Base-by-base conservation (phyloP, 805 yeast genomes). In the Wickerhamomyces sydowiorum region DNA sequence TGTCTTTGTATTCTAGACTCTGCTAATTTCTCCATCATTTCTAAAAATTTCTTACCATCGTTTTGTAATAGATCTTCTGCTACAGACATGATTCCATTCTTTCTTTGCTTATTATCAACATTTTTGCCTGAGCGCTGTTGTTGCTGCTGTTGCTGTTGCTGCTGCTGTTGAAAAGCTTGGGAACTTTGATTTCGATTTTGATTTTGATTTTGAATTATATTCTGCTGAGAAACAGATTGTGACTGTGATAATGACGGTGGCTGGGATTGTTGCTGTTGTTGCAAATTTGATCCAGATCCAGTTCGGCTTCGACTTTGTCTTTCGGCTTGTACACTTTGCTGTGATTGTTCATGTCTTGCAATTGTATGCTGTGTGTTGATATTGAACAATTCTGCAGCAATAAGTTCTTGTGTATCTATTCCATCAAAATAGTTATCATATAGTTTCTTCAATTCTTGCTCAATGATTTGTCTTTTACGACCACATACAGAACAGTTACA, bases 401-500 rank as follows among this genome's bases (percentile, higher is more conserved):
- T 25, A 3, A 33, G 18, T 12, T 44, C 46, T 21, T 49, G 43
- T 7, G 44, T 37, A 31, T 52, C 56, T 18, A 53, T 43, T 20
- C 54, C 51, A 30, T 75, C 79, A 47, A 80, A 81, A 53, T 82
- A 79, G 15, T 78, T 76, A 47, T 82, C 82, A 56, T 85, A 87
- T 7, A 86, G 73, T 42, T 75, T 75, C 52, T 81, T 88, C 53
- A 89, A 70, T 57, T 86, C 95, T 50, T 77, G 80, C 55, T 85
- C 93, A 48, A 87, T 75, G 14, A 86, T 78, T 39, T 68, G 62
- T 53, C 82, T 78, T 50, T 84, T 81, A 36, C 86, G 74, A 2
- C 90, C 91, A 64, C 96, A 90, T 17, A 78, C 78, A 4, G 80
- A 66, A 58, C 96, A 90, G 44, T 77, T 72, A 59, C 96, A 89